Conservation (phyloP, 345 rosid genomes). For the Acer saccharum region DNA sequence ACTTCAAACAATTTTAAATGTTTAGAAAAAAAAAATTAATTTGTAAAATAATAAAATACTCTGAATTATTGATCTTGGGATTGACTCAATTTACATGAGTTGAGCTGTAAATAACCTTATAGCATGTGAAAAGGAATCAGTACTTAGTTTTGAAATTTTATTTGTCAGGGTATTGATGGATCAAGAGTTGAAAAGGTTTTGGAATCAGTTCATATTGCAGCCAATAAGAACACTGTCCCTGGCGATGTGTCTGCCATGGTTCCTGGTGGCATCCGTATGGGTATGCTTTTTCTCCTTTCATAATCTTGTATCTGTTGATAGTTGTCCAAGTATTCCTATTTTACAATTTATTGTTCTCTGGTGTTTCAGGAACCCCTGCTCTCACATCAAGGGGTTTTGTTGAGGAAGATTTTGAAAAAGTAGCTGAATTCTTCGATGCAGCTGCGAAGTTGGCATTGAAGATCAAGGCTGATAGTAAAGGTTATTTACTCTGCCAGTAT, state of each 20-base stretch:
- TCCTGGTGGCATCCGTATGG: constrained; percentile 98
- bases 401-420: constrained; percentile 87
- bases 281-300: constrained; percentile 38
- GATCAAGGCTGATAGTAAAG: constrained; percentile 71
- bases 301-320: constrained; percentile 10
- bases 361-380: constrained; percentile 83
- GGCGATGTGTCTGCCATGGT: constrained; percentile 99
- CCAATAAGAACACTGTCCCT: constrained; percentile 94
- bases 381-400: constrained; percentile 92
- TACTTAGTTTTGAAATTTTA: constrained; percentile 3
- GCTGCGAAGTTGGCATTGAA: constrained; percentile 83
- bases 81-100: neutral
- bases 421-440: constrained; percentile 85
- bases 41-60: neutral
- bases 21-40: neutral
- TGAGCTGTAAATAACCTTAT: constrained; percentile 1
- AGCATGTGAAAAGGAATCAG: constrained; percentile 3
- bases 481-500: constrained; percentile 32
- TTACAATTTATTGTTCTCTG: constrained; percentile 17
- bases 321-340: neutral
- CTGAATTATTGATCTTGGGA: neutral
- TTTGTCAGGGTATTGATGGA: constrained; percentile 83
- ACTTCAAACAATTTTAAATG: constrained; percentile 2
- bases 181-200: constrained; percentile 94
- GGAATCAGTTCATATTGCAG: constrained; percentile 89